Conservation (phyloP, 345 rosid species). For the Litchi chinensis region DNA sequence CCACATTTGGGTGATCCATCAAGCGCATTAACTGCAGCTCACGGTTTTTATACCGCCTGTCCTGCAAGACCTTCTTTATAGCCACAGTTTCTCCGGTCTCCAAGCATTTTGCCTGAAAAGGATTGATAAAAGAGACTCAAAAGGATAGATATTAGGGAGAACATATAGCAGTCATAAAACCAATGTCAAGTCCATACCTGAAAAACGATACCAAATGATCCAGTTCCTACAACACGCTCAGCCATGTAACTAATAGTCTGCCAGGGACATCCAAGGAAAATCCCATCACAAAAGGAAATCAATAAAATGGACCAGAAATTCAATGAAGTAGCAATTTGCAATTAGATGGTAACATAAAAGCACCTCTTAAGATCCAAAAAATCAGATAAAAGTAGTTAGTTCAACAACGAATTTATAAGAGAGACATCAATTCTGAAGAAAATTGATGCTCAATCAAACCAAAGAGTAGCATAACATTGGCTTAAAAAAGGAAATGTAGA, state of each 20-base stretch:
- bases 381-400: not conserved
- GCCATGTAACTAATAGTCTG: constrained; percentile 93
- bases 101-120: constrained; percentile 78
- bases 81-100: constrained; percentile 87
- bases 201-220: constrained; percentile 82
- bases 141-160: not conserved
- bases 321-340: not conserved
- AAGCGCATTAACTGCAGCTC: constrained; percentile 78
- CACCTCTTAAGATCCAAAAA: not conserved
- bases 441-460: not conserved
- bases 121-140: constrained; percentile 5
- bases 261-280: constrained; percentile 21
- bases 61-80: constrained; percentile 86
- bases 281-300: not conserved
- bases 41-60: constrained; percentile 74
- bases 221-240: constrained; percentile 79
- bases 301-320: not conserved
- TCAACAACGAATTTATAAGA: not conserved
- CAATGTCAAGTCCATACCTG: constrained; percentile 45
- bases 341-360: not conserved
- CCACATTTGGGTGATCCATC: constrained; percentile 86
- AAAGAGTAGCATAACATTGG: not conserved
- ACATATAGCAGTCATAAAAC: not conserved
- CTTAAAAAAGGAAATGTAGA: not conserved
- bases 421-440: not conserved